Base-by-base conservation (phyloP, 805 yeast genomes). In the Schizosaccharomyces pombe region DNA sequence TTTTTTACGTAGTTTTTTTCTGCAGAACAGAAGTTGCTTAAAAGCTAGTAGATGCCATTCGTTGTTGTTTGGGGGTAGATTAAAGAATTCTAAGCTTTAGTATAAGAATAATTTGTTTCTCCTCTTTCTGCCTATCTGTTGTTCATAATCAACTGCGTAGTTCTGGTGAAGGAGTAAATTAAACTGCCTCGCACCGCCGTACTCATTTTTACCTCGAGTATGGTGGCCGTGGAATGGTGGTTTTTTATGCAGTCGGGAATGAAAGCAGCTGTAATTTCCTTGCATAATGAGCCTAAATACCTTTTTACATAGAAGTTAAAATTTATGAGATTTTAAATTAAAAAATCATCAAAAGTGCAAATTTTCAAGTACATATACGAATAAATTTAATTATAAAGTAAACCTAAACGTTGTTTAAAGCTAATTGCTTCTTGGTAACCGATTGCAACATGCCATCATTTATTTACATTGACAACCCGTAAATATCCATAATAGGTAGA, bases 101-200 rank as follows among this genome's bases (percentile, higher is more conserved):
- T 24, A 37, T 16, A 37, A 37, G 4, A 8, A 37, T 37, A n/a
- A n/a, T n/a, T n/a, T 32, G 8, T 32, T 14, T 32, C 49, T 43
- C 49, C 49, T 43, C 49, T 43, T 43, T 43, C 49, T 43, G 49
- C 49, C 49, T 43, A 26, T 29, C 49, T 4, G 49, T 43, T 43
- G 49, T 24, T 26, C 29, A 22, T 43, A 26, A 43, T 43, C 49
- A 43, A 26, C 49, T 19, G 49, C 14, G 49, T 26, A 43, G 49
- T 43, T 43, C 49, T 43, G 49, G 49, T 43, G 49, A n/a, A 43
- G 49, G 49, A 43, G 49, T 22, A 43, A 12, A 43, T 5, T 22
- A 22, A 43, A 12, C 49, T 22, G 49, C 49, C 49, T 22, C 26
- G 30, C 49, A 37, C 43, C 43, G 43, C 43, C 22, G 43, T 19